Evolutionary conservation across 1,284 basidiomycete species (phyloP).

Genomic region (Leccinum pachyderme): DNA sequence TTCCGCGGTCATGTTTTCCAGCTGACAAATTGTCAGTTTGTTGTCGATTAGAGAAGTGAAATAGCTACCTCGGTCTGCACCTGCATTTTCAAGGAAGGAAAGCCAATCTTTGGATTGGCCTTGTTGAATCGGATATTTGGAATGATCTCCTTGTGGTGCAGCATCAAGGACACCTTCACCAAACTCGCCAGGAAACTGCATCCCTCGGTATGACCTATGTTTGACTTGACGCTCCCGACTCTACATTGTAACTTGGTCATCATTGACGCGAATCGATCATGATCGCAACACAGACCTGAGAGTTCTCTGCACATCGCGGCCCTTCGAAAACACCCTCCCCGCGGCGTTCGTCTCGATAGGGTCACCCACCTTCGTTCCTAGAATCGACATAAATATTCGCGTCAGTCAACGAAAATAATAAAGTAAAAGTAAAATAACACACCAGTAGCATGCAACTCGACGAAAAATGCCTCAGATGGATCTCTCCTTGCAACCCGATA

Average conservation of each 20-base stretch:
- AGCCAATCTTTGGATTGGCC: slow-evolving; percentile 28
- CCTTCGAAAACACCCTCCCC: slow-evolving; percentile 35
- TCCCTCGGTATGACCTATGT: slow-evolving; percentile 32
- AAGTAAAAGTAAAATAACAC: not conserved
- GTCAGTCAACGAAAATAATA: not conserved
- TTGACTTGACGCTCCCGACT: slow-evolving; percentile 33
- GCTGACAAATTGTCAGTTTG: slow-evolving; percentile 6
- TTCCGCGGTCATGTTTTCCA: slow-evolving; percentile 21
- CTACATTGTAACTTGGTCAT: slow-evolving; percentile 6
- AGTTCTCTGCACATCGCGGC: slow-evolving; percentile 18
- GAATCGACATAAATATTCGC: not conserved
- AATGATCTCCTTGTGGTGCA: slow-evolving; percentile 29
- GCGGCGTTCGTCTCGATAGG: slow-evolving; percentile 51
- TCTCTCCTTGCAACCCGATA: slow-evolving; percentile 25
- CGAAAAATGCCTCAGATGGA: slow-evolving; percentile 44
- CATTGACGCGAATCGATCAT: not conserved
- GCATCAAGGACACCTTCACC: slow-evolving; percentile 30
- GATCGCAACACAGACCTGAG: slow-evolving; percentile 15
- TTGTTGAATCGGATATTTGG: slow-evolving; percentile 29
- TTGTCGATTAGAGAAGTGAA: not conserved
- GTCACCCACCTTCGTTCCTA: slow-evolving; percentile 45
- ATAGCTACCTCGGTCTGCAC: slow-evolving; percentile 26
- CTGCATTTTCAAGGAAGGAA: slow-evolving; percentile 24
- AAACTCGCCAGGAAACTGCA: slow-evolving; percentile 33
- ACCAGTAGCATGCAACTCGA: slow-evolving; percentile 50